phyloP scores from a whole-genome alignment of 441 rosid species.

The Gossypium davidsonii region DNA sequence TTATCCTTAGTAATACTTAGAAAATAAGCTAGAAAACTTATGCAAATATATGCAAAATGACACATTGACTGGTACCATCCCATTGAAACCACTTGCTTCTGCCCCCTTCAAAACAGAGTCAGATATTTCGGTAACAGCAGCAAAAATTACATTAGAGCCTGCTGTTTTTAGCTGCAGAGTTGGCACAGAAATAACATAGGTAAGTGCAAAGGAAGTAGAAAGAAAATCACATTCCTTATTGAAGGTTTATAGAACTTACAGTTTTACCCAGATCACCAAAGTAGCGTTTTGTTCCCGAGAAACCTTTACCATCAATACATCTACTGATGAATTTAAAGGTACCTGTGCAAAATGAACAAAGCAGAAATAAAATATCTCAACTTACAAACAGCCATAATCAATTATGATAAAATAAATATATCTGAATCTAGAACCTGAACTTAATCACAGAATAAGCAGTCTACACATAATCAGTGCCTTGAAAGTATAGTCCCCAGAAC shows the following conservation, averaged over 20 bases:
- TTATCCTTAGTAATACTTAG: not conserved
- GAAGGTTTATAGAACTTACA: constrained; percentile 40
- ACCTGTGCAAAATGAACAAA: constrained; percentile 40
- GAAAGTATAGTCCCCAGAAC: not conserved
- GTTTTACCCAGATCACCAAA: constrained; percentile 91
- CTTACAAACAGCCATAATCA: constrained; percentile 14
- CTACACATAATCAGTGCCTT: not conserved
- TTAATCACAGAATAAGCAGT: not conserved
- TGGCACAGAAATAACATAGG: constrained; percentile 22
- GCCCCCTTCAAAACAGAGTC: constrained; percentile 88
- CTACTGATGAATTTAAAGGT: constrained; percentile 84
- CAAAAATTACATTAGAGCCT: constrained; percentile 84
- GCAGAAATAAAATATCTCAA: constrained; percentile 15
- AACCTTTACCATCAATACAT: constrained; percentile 61
- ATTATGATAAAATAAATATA: not conserved
- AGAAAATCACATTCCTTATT: constrained; percentile 10
- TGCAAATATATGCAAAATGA: constrained; percentile 2
- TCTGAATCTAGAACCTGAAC: not conserved
- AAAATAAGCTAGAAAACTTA: not conserved
- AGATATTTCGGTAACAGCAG: constrained; percentile 84
- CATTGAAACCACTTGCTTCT: constrained; percentile 90
- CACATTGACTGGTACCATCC: constrained; percentile 53
- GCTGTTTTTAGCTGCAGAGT: constrained; percentile 71
- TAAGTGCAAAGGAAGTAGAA: constrained; percentile 9
- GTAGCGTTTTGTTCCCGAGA: constrained; percentile 88